These are phyloP conservation scores for Astragalus glycyphyllos DNA, from an alignment of 306 rosid species.

Conservation along the genomic window DNA sequence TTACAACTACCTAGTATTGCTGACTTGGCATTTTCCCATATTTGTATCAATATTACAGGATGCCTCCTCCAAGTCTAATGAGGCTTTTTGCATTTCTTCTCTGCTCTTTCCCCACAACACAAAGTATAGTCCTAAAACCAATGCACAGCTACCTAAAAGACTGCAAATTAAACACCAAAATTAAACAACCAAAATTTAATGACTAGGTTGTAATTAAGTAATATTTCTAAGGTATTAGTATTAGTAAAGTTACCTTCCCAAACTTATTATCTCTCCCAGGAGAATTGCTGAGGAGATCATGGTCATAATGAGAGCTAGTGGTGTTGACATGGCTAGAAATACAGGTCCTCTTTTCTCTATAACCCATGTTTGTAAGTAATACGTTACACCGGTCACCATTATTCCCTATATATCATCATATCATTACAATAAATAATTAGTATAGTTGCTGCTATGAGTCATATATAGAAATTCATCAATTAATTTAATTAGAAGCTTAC, in stretches of 20 bases:
- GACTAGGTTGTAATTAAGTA: too few relatives aligned
- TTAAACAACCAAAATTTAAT: background rate
- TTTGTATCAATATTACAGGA: background rate
- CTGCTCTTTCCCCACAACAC: slow-evolving; percentile 83
- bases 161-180: slow-evolving; percentile 47
- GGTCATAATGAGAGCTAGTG: slow-evolving; percentile 70
- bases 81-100: slow-evolving; percentile 48
- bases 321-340: slow-evolving; percentile 83
- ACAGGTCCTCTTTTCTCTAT: slow-evolving; percentile 89
- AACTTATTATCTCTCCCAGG: slow-evolving; percentile 62
- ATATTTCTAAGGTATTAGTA: too few relatives aligned
- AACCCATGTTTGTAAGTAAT: slow-evolving; percentile 81
- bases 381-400: slow-evolving; percentile 79
- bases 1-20: too few relatives aligned
- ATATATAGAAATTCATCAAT: background rate
- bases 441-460: background rate
- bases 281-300: slow-evolving; percentile 60
- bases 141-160: slow-evolving; percentile 60
- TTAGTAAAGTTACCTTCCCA: slow-evolving; percentile 68
- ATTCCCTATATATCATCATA: slow-evolving; percentile 55
- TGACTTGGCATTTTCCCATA: too few relatives aligned
- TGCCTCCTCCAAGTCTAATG: slow-evolving; percentile 42
- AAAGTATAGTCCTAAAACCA: slow-evolving; percentile 73
- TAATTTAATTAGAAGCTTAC: slow-evolving; percentile 52
- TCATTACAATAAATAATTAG: background rate